These are phyloP conservation scores for Coprinopsis marcescibilis DNA, from an alignment of 768 basidiomycete species.

Conservation along the genomic window DNA sequence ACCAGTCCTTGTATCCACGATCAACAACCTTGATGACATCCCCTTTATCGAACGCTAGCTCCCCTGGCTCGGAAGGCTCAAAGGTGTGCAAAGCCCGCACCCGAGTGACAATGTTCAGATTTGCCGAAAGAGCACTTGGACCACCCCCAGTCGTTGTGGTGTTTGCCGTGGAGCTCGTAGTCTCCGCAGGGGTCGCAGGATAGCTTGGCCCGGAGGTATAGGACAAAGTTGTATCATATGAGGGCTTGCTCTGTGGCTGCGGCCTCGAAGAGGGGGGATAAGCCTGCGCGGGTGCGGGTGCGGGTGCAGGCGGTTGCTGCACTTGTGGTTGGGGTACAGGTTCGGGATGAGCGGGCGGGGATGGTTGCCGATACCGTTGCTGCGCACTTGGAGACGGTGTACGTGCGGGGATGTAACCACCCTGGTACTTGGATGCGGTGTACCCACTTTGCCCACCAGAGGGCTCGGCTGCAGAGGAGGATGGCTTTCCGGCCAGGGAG, in stretches of 20 bases:
- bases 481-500: constrained; percentile 27
- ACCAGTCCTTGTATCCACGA: constrained; percentile 94
- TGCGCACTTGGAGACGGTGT: constrained; percentile 35
- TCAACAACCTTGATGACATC: constrained; percentile 95
- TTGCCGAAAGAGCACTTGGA: constrained; percentile 12
- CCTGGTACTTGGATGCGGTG: constrained; percentile 34
- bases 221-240: neutral
- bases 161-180: constrained; percentile 16
- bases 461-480: constrained; percentile 4
- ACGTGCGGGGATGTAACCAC: constrained; percentile 55
- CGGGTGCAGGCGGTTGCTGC: constrained; percentile 19
- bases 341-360: constrained; percentile 32
- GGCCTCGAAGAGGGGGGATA: constrained; percentile 9
- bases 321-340: constrained; percentile 39
- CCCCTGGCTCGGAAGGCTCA: constrained; percentile 80
- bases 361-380: constrained; percentile 18
- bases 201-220: constrained; percentile 9
- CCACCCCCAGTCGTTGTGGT: no score
- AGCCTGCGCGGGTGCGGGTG: constrained; percentile 12
- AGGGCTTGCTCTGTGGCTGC: constrained; percentile 16
- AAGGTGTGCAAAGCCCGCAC: constrained; percentile 89
- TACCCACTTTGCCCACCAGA: constrained; percentile 13
- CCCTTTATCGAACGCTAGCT: constrained; percentile 86
- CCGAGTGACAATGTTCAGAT: constrained; percentile 57
- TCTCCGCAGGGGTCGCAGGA: constrained; percentile 4